Percentiles rank a stretch among this genome's conserved stretches.
These are phyloP conservation scores for Aspergillaceae sp. DNA, from an alignment of 2,329 filamentous ascomycete genomes.

Conservation along the genomic window DNA sequence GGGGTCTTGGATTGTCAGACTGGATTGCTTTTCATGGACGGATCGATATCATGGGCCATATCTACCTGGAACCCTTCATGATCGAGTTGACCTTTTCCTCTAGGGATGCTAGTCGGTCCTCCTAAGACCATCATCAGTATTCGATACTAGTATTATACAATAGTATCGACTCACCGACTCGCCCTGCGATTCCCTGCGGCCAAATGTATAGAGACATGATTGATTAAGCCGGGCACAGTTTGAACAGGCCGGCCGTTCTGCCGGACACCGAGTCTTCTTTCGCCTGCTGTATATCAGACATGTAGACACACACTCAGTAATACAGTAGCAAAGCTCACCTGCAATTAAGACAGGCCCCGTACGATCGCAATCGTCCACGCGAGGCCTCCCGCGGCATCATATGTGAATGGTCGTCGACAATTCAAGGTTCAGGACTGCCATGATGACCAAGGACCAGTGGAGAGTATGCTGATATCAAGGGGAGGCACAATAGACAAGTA, in stretches of 20 bases:
- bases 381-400: conserved; percentile 22
- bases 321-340: conserved; percentile 27
- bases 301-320: conserved; percentile 4
- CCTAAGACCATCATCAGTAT: conserved; percentile 23
- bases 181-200: conserved; percentile 25
- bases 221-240: conserved; percentile 44
- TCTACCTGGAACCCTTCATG: conserved; percentile 36
- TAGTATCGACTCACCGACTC: conserved; percentile 34
- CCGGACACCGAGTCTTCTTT: conserved; percentile 47
- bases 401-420: neutral
- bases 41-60: neutral
- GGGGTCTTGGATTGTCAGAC: neutral
- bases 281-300: conserved; percentile 21
- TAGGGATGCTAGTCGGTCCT: conserved; percentile 43
- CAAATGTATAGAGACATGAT: conserved; percentile 38
- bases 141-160: neutral
- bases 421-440: neutral
- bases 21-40: neutral
- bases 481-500: neutral
- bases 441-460: neutral
- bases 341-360: conserved; percentile 39
- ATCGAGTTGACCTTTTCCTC: conserved; percentile 47
- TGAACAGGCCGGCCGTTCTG: conserved; percentile 45
- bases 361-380: conserved; percentile 25
- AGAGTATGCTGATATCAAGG: neutral